These are phyloP conservation scores for Colletotrichum acutatum DNA, from an alignment of 2,329 filamentous ascomycete genomes.

Conservation along the genomic window DNA sequence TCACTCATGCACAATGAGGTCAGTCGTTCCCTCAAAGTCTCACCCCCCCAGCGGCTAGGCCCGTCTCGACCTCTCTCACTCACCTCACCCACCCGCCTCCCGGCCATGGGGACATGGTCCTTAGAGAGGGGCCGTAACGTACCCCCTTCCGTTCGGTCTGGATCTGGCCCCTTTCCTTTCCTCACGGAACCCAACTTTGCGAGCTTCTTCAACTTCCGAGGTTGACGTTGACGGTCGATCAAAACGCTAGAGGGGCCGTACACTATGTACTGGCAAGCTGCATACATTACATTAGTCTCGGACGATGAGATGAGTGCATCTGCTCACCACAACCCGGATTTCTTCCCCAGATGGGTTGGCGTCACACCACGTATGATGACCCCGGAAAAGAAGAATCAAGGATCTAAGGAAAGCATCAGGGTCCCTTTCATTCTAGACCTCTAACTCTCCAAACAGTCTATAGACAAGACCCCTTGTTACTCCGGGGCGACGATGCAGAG, in stretches of 20 bases:
- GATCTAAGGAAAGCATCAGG: slow-evolving; percentile 5
- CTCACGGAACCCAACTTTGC: background rate
- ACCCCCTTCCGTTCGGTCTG: background rate
- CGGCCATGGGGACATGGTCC: too few relatives aligned
- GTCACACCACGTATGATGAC: background rate
- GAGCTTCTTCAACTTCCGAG: background rate
- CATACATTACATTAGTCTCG: background rate
- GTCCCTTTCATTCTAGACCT: background rate
- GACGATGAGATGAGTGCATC: background rate
- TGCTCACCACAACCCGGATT: background rate
- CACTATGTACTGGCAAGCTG: background rate
- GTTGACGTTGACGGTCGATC: too few relatives aligned
- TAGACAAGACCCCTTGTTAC: background rate
- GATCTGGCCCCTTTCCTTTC: background rate
- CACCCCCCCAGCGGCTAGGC: too few relatives aligned
- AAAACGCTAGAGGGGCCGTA: background rate
- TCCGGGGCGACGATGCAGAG: background rate
- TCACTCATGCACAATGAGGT: slow-evolving; percentile 28
- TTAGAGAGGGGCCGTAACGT: background rate
- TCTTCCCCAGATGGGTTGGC: background rate
- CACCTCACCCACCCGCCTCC: slow-evolving; percentile 21
- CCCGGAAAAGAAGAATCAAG: background rate
- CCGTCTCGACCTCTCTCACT: background rate
- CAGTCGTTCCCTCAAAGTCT: background rate
- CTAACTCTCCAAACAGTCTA: background rate